Conservation (phyloP, 169 alveolate genomes). For the Plasmodium falciparum region DNA sequence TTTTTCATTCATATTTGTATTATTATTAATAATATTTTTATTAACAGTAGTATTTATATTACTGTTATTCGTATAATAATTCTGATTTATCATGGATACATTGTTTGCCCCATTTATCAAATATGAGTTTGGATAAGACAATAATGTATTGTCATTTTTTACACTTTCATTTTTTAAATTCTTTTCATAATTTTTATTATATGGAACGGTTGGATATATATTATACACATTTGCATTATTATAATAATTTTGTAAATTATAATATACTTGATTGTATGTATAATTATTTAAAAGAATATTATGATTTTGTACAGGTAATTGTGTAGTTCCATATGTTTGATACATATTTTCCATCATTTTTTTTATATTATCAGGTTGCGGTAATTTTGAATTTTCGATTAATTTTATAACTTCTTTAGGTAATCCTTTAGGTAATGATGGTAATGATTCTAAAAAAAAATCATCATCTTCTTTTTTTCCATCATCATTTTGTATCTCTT, state of each 20-base stretch:
- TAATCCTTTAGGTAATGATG: slow-evolving; percentile 62
- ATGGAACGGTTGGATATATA: not conserved
- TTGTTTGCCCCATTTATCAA: not conserved
- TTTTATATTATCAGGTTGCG: not conserved
- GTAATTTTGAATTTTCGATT: not conserved
- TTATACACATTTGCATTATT: not conserved
- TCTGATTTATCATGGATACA: not conserved
- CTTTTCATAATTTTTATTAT: not conserved
- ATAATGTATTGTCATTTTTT: not conserved
- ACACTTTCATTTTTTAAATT: not conserved
- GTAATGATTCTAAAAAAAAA: slow-evolving; percentile 58
- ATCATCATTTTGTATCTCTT: not conserved
- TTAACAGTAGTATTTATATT: not conserved
- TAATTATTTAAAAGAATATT: not conserved
- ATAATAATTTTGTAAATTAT: not conserved
- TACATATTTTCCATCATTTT: slow-evolving; percentile 5
- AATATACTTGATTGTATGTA: not conserved
- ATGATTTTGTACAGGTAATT: not conserved
- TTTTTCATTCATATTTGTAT: not conserved
- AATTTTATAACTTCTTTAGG: slow-evolving; percentile 25
- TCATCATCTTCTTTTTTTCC: slow-evolving; percentile 14
- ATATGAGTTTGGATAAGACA: not conserved
- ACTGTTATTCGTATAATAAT: not conserved
- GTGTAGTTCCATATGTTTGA: not conserved
- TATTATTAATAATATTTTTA: slow-evolving; percentile 1